phyloP scores from a whole-genome alignment of 2,329 filamentous ascomycete species.

The Didymella exigua region DNA sequence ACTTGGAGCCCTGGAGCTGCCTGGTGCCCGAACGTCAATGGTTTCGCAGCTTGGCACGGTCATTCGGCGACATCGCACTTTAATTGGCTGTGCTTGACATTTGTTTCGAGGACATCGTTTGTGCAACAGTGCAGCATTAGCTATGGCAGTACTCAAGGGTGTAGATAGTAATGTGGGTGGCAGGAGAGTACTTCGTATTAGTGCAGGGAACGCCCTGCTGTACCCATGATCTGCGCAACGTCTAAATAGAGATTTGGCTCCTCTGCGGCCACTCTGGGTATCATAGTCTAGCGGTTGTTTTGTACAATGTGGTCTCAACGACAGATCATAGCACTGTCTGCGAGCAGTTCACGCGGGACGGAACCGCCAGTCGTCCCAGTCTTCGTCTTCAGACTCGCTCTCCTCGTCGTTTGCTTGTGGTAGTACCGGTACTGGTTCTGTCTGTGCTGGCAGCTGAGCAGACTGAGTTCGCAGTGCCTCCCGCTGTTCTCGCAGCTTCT shows the following conservation, averaged over 20 bases:
- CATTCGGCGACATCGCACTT: slow-evolving; percentile 2
- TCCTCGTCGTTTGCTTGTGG: slow-evolving; percentile 27
- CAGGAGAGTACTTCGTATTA: slow-evolving; percentile 3
- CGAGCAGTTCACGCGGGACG: slow-evolving; percentile 35
- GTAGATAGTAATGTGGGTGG: neutral
- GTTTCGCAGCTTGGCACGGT: slow-evolving; percentile 8
- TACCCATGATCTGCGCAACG: slow-evolving; percentile 3
- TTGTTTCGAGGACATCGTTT: neutral
- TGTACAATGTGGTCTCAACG: slow-evolving; percentile 3
- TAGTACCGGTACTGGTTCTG: slow-evolving; percentile 7
- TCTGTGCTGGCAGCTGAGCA: slow-evolving; percentile 13
- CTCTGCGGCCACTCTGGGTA: slow-evolving; percentile 8
- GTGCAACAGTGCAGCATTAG: slow-evolving; percentile 2
- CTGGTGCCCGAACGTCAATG: slow-evolving; percentile 11
- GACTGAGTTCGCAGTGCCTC: slow-evolving; percentile 48
- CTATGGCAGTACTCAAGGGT: neutral
- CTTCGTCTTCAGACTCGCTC: slow-evolving; percentile 46
- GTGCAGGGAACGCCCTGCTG: slow-evolving; percentile 12
- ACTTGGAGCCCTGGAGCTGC: neutral
- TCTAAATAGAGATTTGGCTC: neutral
- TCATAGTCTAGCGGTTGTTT: slow-evolving; percentile 8
- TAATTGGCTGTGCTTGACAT: slow-evolving; percentile 10
- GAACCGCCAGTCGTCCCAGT: slow-evolving; percentile 49
- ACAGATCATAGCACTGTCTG: slow-evolving; percentile 4
- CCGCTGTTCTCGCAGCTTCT: slow-evolving; percentile 52